Conservation (phyloP, 768 basidiomycete species). For the Boletus vermiculosoides region DNA sequence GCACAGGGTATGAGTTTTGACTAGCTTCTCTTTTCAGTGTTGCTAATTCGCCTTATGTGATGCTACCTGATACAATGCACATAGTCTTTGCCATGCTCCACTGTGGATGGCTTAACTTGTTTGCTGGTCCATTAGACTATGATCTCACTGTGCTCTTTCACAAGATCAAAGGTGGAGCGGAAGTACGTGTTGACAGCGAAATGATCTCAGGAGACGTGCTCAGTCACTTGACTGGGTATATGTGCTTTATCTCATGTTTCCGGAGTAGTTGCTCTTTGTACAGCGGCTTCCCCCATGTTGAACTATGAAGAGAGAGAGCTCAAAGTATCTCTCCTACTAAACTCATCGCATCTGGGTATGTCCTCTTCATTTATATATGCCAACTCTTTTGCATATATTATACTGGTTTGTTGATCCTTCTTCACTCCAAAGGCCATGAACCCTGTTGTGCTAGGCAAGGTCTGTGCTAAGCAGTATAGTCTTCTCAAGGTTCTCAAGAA, state of each 20-base stretch:
- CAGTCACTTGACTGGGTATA: conserved; percentile 67
- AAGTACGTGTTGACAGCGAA: conserved; percentile 58
- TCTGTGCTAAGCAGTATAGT: conserved; percentile 86
- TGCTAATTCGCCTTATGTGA: background rate
- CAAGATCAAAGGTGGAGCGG: conserved; percentile 81
- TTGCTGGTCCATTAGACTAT: conserved; percentile 72
- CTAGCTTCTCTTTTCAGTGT: background rate
- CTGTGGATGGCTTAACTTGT: conserved; percentile 80
- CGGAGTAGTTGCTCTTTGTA: background rate
- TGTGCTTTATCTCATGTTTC: background rate
- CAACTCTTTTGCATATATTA: background rate
- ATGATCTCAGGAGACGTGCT: conserved; percentile 81
- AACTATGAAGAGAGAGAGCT: conserved; percentile 49
- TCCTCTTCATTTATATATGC: conserved; percentile 1
- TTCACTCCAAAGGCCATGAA: conserved; percentile 69
- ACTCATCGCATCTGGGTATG: conserved; percentile 72
- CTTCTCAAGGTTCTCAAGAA: conserved; percentile 64
- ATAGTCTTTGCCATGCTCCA: conserved; percentile 86
- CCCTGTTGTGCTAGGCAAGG: conserved; percentile 85
- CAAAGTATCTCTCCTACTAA: conserved; percentile 76
- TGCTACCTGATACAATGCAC: conserved; percentile 60
- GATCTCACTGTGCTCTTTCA: conserved; percentile 72
- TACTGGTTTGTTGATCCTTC: background rate
- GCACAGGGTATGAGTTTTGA: conserved; percentile 45
- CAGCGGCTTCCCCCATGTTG: conserved; percentile 66